Conservation (phyloP, 495 filamentous ascomycete species). For the Xylaria intraflava region DNA sequence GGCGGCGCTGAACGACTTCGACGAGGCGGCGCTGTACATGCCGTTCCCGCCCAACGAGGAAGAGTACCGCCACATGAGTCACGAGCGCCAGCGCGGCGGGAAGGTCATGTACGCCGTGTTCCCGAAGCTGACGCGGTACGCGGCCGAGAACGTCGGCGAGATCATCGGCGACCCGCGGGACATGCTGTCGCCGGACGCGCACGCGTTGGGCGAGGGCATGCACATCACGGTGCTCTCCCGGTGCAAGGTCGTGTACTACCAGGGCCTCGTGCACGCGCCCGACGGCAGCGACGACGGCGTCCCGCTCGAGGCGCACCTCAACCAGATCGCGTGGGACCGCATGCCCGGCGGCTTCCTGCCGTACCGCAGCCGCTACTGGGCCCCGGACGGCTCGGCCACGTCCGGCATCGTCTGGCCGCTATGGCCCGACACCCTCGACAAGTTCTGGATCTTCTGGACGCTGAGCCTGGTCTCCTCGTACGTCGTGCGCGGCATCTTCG, state of each 20-base stretch:
- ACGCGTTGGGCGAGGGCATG: conserved; percentile 20
- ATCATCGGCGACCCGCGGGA: neutral
- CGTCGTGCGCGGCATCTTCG: neutral
- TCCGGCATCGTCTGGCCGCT: neutral
- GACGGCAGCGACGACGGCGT: conserved; percentile 7
- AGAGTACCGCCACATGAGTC: conserved; percentile 8
- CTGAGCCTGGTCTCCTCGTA: neutral
- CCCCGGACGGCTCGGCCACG: neutral
- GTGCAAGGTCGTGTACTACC: conserved; percentile 33
- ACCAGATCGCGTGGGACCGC: neutral
- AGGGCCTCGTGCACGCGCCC: conserved; percentile 18
- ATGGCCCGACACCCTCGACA: neutral
- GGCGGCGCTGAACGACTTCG: neutral
- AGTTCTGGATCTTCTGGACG: neutral
- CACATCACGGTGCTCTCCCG: conserved; percentile 18
- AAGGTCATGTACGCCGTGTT: conserved; percentile 37
- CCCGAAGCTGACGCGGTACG: conserved; percentile 32
- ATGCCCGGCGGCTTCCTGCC: neutral
- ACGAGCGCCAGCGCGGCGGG: conserved; percentile 27
- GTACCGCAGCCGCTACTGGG: neutral
- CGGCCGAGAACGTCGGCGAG: conserved; percentile 16
- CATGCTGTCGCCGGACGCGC: neutral
- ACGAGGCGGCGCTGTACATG: neutral
- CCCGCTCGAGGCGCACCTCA: conserved; percentile 14
- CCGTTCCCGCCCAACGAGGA: conserved; percentile 5